These are phyloP conservation scores for Komagataella ulmi DNA, from an alignment of 805 yeast species.

Conservation along the genomic window DNA sequence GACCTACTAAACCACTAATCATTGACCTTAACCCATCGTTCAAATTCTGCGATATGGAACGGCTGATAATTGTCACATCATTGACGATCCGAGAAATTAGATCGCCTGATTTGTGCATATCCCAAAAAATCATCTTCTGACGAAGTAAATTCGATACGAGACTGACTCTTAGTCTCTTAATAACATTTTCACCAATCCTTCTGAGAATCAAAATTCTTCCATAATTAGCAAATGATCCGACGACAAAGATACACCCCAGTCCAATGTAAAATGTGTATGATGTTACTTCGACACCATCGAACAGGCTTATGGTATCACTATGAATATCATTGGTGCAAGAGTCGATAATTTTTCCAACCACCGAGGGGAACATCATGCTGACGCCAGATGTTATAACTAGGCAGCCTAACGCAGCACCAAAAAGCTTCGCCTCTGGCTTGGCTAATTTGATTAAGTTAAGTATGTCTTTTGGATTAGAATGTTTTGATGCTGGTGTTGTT, in stretches of 20 bases:
- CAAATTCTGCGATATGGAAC: conserved; percentile 76
- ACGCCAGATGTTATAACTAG: conserved; percentile 64
- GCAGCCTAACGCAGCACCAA: conserved; percentile 48
- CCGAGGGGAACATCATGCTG: conserved; percentile 67
- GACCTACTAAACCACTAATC: conserved; percentile 74
- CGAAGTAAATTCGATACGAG: conserved; percentile 64
- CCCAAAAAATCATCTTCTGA: conserved; percentile 85
- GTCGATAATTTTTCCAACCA: conserved; percentile 81
- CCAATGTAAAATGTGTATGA: conserved; percentile 50
- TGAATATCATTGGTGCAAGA: conserved; percentile 29
- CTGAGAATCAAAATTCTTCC: conserved; percentile 69
- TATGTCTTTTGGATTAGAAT: conserved; percentile 17
- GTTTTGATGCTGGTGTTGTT: not conserved
- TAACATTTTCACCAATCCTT: conserved; percentile 75
- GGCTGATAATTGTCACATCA: conserved; percentile 80
- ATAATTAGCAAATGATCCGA: conserved; percentile 71
- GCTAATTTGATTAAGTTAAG: conserved; percentile 40
- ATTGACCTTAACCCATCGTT: conserved; percentile 85
- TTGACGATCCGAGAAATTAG: conserved; percentile 77
- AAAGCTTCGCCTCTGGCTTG: conserved; percentile 38
- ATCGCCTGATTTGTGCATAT: conserved; percentile 84
- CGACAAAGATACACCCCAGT: conserved; percentile 45
- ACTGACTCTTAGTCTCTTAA: conserved; percentile 69
- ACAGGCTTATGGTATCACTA: conserved; percentile 9
- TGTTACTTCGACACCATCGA: conserved; percentile 38